These are phyloP conservation scores for Schizophyllum commune DNA, from an alignment of 1,284 basidiomycete species.

Conservation along the genomic window DNA sequence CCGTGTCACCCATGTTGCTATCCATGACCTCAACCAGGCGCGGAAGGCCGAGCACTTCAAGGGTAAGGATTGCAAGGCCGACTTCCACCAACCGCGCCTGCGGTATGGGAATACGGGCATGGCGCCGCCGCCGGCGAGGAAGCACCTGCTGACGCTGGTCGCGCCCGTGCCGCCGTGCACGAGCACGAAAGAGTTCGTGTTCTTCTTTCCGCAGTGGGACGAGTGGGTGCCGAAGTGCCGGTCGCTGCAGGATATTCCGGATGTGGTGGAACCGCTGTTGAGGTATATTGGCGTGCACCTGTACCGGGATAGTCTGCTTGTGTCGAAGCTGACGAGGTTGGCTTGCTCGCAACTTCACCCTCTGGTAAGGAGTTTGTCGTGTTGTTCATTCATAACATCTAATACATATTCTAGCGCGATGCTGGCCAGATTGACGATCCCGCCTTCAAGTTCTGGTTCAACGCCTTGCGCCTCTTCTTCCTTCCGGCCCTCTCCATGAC, in stretches of 20 bases:
- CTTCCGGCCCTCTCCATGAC: conserved; percentile 86
- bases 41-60: conserved; percentile 54
- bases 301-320: conserved; percentile 53
- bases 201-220: conserved; percentile 85
- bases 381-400: not conserved
- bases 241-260: conserved; percentile 58
- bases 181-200: conserved; percentile 64
- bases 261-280: conserved; percentile 72
- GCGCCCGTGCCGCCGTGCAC: conserved; percentile 76
- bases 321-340: conserved; percentile 33
- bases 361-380: not conserved
- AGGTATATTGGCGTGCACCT: conserved; percentile 70
- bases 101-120: conserved; percentile 54
- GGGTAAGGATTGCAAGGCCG: conserved; percentile 46
- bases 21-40: conserved; percentile 32
- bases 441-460: conserved; percentile 70
- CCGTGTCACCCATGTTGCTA: conserved; percentile 61
- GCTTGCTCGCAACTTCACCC: conserved; percentile 37
- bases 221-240: conserved; percentile 63
- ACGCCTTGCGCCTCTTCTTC: conserved; percentile 72
- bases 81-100: conserved; percentile 53
- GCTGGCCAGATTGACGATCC: conserved; percentile 49
- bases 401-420: conserved; percentile 18
- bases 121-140: conserved; percentile 43
- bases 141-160: conserved; percentile 55